Base-by-base conservation (phyloP, 2,329 filamentous ascomycete genomes). In the Cladosporium colombiae region DNA sequence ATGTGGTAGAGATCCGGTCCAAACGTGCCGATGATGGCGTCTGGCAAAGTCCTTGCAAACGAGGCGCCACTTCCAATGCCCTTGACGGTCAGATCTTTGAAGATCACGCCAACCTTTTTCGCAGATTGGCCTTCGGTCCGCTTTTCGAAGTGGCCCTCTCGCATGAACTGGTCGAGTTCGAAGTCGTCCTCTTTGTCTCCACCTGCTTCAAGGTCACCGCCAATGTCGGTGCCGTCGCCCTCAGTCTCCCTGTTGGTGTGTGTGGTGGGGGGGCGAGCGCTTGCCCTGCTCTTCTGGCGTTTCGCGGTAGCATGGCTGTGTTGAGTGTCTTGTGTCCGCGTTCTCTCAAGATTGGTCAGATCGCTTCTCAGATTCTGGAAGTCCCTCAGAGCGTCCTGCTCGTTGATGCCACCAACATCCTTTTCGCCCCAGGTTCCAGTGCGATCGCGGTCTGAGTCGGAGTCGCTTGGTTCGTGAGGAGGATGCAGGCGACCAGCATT, bases 41-140 rank as follows among this genome's bases (percentile, higher is more conserved):
- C 85, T 0, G 91, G 91, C 0, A 94, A 78, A 0, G 90, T 92
- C 67, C 86, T 86, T 29, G 91, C 90, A 69, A 91, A 90, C 0
- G 86, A 86, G 0, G 89, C 82, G 0, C 86, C 88, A 14, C 86
- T 86, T 50, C 88, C 87, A 8, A 88, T 80, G 21, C 91, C 91
- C 75, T 90, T 88, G 31, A 94, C 91, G 0, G 87, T 92, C 59
- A 94, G 81, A 70, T 91, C 84, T 77, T 89, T 91, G 81, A 89
- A 94, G 1, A 92, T 80, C 1, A 94, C 89, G 2, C 91, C 91
- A 13, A 94, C 86, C 72, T 89, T 91, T 80, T 94, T 95, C 13
- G 88, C 85, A 0, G 91, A 89, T 40, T 83, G 81, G 6, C 87
- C 89, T 33, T 88, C 84, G 2, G 85, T 86, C 14, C 89, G 84